phyloP scores from a whole-genome alignment of 2,329 filamentous ascomycete species.

The Xylariomycetidae sp. region DNA sequence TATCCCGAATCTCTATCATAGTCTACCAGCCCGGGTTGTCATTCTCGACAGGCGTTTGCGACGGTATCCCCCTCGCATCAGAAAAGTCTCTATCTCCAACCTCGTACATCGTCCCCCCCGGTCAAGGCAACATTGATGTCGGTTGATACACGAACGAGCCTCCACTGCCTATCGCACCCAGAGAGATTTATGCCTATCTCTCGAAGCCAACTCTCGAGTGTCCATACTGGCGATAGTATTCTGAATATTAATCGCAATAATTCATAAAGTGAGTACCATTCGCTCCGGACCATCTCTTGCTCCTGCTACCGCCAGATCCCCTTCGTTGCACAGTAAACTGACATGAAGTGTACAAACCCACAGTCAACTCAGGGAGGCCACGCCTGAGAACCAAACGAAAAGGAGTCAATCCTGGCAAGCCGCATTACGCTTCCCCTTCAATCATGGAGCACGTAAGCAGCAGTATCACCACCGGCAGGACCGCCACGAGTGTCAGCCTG shows the following conservation, averaged over 20 bases:
- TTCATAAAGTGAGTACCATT: slow-evolving; percentile 24
- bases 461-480: slow-evolving; percentile 13
- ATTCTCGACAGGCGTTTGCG: too few relatives aligned
- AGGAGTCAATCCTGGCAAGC: slow-evolving; percentile 23
- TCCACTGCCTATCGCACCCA: slow-evolving; percentile 50
- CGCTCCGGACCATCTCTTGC: not conserved
- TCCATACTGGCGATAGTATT: slow-evolving; percentile 52
- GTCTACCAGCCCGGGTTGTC: too few relatives aligned
- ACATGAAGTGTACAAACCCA: not conserved
- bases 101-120: too few relatives aligned
- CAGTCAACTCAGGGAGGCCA: slow-evolving; percentile 3
- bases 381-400: slow-evolving; percentile 8
- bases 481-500: not conserved
- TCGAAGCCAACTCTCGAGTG: slow-evolving; percentile 47
- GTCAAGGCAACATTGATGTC: slow-evolving; percentile 49
- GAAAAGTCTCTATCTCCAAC: too few relatives aligned
- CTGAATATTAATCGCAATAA: slow-evolving; percentile 40
- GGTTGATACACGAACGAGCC: slow-evolving; percentile 50
- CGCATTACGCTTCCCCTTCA: too few relatives aligned
- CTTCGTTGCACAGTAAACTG: not conserved
- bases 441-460: slow-evolving; percentile 38
- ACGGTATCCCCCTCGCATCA: too few relatives aligned
- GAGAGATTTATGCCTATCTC: slow-evolving; percentile 52
- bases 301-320: not conserved
- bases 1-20: too few relatives aligned